These are phyloP conservation scores for Alternaria sp. DNA, from an alignment of 2,329 filamentous ascomycete genomes.

Conservation along the genomic window DNA sequence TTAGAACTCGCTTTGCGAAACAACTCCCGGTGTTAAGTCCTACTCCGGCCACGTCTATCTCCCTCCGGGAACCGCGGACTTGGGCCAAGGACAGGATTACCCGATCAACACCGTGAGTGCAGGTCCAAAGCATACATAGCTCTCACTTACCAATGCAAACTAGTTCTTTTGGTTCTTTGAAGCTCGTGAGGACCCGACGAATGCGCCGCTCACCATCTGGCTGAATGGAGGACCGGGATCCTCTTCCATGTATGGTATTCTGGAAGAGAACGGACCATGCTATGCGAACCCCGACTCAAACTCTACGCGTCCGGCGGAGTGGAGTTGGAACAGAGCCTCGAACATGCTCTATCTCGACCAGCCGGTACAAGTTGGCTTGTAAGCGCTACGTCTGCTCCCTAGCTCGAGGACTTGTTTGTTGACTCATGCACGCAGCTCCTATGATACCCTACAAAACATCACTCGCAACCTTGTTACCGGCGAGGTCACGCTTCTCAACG, in stretches of 20 bases:
- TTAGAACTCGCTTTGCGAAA: conserved; percentile 58
- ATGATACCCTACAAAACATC: conserved; percentile 39
- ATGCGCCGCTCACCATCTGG: conserved; percentile 64
- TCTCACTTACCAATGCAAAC: background rate
- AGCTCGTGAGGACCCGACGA: conserved; percentile 55
- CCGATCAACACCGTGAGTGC: conserved; percentile 18
- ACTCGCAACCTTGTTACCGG: conserved; percentile 23
- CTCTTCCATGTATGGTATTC: conserved; percentile 57
- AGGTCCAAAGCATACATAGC: background rate
- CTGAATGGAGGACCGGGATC: conserved; percentile 45
- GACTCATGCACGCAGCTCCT: conserved; percentile 48
- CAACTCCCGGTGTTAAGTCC: conserved; percentile 59
- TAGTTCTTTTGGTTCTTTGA: conserved; percentile 58
- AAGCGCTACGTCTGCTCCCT: background rate
- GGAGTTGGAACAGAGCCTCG: conserved; percentile 29
- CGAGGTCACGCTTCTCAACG: conserved; percentile 18
- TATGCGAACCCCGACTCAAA: conserved; percentile 39
- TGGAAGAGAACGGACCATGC: conserved; percentile 57
- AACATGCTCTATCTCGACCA: conserved; percentile 69
- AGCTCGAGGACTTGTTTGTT: background rate
- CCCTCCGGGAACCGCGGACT: conserved; percentile 22
- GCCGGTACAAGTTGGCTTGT: conserved; percentile 62
- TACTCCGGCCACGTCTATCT: conserved; percentile 58
- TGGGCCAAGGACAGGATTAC: conserved; percentile 28
- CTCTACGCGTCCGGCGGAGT: conserved; percentile 13